Evolutionary conservation across 2,329 filamentous ascomycete genomes (phyloP).

Genomic region (Clonostachys rhizophaga): DNA sequence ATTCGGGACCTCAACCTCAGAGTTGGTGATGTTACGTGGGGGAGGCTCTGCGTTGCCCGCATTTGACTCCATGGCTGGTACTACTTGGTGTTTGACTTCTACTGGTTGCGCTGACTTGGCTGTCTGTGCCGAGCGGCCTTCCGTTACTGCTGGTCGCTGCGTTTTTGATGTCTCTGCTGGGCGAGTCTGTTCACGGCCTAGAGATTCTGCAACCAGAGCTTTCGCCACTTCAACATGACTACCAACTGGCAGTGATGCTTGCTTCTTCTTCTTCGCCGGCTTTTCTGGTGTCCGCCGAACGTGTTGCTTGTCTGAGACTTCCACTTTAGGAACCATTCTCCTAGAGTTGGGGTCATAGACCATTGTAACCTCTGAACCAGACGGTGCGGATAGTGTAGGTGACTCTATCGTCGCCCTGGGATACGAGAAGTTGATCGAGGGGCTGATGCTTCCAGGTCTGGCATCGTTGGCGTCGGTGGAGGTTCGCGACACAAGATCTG

Average conservation of each 20-base stretch:
- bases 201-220: no score
- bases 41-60: no score
- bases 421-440: constrained; percentile 57
- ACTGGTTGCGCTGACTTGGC: no score
- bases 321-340: constrained; percentile 47
- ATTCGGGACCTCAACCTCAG: no score
- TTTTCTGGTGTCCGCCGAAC: constrained; percentile 29
- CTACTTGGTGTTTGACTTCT: no score
- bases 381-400: constrained; percentile 9
- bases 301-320: constrained; percentile 35
- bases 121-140: no score
- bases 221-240: no score
- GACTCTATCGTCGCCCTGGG: constrained; percentile 40
- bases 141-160: no score
- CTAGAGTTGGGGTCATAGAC: constrained; percentile 64
- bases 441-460: constrained; percentile 39
- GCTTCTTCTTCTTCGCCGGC: constrained; percentile 34
- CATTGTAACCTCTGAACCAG: constrained; percentile 32
- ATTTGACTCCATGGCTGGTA: no score
- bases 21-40: no score
- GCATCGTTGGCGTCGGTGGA: constrained; percentile 19
- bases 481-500: constrained; percentile 32
- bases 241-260: constrained; percentile 5
- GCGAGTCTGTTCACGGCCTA: no score
- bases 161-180: no score